phyloP scores from a whole-genome alignment of 2,329 filamentous ascomycete genomes.

The Trichoderma sp. region DNA sequence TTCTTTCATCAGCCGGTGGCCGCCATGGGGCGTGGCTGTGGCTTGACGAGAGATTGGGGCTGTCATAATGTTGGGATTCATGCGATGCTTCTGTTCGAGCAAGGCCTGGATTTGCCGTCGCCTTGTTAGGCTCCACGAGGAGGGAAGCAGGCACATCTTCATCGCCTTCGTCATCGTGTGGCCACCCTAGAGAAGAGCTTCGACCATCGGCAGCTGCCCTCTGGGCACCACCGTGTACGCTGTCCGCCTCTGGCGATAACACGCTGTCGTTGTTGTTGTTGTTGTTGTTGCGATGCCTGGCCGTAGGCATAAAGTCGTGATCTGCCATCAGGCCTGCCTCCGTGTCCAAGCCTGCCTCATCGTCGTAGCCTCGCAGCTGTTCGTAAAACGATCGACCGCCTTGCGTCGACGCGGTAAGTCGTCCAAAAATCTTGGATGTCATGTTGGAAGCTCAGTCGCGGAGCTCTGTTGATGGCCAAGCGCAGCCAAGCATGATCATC shows the following conservation, averaged over 20 bases:
- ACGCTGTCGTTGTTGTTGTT: slow-evolving; percentile 48
- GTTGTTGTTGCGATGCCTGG: slow-evolving; percentile 51
- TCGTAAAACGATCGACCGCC: slow-evolving; percentile 54
- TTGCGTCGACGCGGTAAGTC: slow-evolving; percentile 40
- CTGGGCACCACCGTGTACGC: slow-evolving; percentile 20
- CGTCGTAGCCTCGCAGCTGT: slow-evolving; percentile 49
- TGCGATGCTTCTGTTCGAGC: slow-evolving; percentile 30
- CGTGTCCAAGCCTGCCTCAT: slow-evolving; percentile 48
- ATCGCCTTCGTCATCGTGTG: slow-evolving; percentile 55
- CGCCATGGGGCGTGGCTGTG: slow-evolving; percentile 59
- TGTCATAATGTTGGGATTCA: slow-evolving; percentile 23
- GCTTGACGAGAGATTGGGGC: slow-evolving; percentile 34
- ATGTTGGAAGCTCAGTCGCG: slow-evolving; percentile 39
- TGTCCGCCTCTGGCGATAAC: slow-evolving; percentile 32
- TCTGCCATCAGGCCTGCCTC: slow-evolving; percentile 56
- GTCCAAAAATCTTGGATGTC: slow-evolving; percentile 55
- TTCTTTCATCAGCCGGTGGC: slow-evolving; percentile 55
- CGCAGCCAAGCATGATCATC: slow-evolving; percentile 16
- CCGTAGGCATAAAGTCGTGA: slow-evolving; percentile 47
- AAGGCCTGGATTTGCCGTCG: slow-evolving; percentile 32
- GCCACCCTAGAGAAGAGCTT: slow-evolving; percentile 35
- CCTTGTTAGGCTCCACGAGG: slow-evolving; percentile 58
- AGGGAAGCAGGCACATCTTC: slow-evolving; percentile 68
- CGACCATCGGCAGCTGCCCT: slow-evolving; percentile 15
- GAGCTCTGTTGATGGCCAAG: slow-evolving; percentile 2